Evolutionary conservation across 2,329 filamentous ascomycete species (phyloP), one percentile per base, ranked within the genome.

Genomic region (Trichoderma sp.): DNA sequence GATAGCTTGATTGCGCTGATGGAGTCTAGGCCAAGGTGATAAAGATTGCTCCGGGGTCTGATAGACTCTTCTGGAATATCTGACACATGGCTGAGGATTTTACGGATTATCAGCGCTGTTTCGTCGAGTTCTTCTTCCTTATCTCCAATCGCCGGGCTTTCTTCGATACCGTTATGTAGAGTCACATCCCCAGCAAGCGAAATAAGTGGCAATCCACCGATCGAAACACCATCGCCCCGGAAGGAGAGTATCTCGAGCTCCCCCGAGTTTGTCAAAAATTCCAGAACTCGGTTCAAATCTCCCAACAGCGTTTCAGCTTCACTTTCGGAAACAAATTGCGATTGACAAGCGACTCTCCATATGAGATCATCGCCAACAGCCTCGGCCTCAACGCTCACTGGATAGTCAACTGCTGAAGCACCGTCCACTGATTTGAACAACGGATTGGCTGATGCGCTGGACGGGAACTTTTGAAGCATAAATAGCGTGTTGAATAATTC

Each of bases 1-100:
- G 89, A 88, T 4, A 93, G 88, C 74, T 95, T 96, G 80, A 97
- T 95, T 1, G 93, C 90, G 70, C 90, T 94, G 76, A 97, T 97
- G 0, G 94, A 97, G 76, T 97, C 94, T 1, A 97, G 86, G 0
- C 94, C 94, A 2, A 97, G 84, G 70, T 95, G 89, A 77, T 95
- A 97, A 13, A 97, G 86, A 0, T 86, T 92, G 60, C 89, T 86
- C 1, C 83, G 81, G 66, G 83, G 84, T 3, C 80, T 78, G 61
- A 97, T 91, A 2, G 87, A 81, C 0, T 82, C 74, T 19, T 82
- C 78, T 0, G 88, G 81, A 0, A 90, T 78, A 17, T 85, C 86
- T 0, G 93, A 91, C 0, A 94, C 82, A 34, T 83, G 75, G 0
- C 84, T 80, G 15, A 90, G 77, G 0, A 84, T 80, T 1, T 79